Evolutionary conservation across 345 rosid genomes (phyloP).

Genomic region (Reutealis trisperma): DNA sequence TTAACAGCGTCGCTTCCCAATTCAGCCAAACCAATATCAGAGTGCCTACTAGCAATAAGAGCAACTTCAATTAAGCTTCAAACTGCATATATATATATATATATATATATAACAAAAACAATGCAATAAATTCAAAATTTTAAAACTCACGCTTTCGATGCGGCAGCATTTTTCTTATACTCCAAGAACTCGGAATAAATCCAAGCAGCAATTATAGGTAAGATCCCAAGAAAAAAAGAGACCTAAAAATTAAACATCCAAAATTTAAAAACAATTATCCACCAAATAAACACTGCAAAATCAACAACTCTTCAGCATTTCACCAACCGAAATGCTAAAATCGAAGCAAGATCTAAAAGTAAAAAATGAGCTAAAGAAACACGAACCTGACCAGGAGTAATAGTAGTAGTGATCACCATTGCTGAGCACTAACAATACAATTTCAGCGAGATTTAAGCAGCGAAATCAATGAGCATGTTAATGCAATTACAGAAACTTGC

Average conservation of each 20-base stretch:
- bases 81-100: not conserved
- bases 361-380: not conserved
- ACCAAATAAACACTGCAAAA: not conserved
- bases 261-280: not conserved
- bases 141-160: conserved; percentile 64
- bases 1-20: conserved; percentile 50
- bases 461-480: conserved; percentile 14
- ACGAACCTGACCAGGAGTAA: conserved; percentile 81
- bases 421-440: not conserved
- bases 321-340: not conserved
- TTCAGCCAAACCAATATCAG: conserved; percentile 76
- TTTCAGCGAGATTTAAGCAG: not conserved
- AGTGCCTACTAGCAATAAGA: conserved; percentile 58
- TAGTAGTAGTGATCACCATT: conserved; percentile 39
- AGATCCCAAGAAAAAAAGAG: conserved; percentile 68
- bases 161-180: conserved; percentile 47
- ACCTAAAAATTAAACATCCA: conserved; percentile 44
- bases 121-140: not conserved
- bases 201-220: conserved; percentile 73
- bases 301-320: not conserved
- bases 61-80: conserved; percentile 6
- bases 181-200: conserved; percentile 80
- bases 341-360: conserved; percentile 18
- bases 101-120: not conserved
- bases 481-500: not conserved